Conservation (phyloP, 139 green algal genomes). For the Micractinium sp. region DNA sequence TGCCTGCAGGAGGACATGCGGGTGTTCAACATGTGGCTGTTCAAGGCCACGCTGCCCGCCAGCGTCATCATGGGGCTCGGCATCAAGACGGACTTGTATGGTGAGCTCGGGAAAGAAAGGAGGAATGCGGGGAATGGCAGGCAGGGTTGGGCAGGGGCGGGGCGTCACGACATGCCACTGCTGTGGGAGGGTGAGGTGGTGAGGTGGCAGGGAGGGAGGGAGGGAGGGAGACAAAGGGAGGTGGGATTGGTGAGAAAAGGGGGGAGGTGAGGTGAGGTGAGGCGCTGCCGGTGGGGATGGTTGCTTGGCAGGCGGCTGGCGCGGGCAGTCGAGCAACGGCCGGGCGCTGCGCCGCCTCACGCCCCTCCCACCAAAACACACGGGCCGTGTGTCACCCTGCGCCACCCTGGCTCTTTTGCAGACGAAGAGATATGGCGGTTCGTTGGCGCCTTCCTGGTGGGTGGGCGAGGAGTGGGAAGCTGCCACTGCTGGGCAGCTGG, state of each 20-base stretch:
- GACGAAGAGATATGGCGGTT: slow-evolving; percentile 46
- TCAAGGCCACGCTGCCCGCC: slow-evolving; percentile 33
- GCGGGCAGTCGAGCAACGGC: too few relatives aligned
- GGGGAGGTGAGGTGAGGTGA: too few relatives aligned
- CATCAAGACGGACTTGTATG: slow-evolving; percentile 44
- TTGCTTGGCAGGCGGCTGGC: too few relatives aligned
- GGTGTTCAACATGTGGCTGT: slow-evolving; percentile 34
- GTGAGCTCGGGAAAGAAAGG: neutral
- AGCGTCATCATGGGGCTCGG: slow-evolving; percentile 18
- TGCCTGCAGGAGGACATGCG: slow-evolving; percentile 17
- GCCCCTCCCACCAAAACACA: neutral
- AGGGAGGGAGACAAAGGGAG: too few relatives aligned
- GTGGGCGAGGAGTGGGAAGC: neutral
- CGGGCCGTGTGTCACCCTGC: neutral
- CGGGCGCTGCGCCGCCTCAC: too few relatives aligned
- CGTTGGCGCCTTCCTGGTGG: slow-evolving; percentile 49
- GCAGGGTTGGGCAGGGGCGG: too few relatives aligned
- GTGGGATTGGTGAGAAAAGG: too few relatives aligned
- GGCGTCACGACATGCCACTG: too few relatives aligned
- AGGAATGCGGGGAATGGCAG: too few relatives aligned
- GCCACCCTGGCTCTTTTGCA: neutral
- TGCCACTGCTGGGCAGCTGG: neutral
- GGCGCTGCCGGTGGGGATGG: too few relatives aligned
- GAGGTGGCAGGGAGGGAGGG: too few relatives aligned
- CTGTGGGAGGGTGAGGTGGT: too few relatives aligned